These are phyloP conservation scores for Termitomyces sp. DNA, from an alignment of 768 basidiomycete species.

Conservation along the genomic window DNA sequence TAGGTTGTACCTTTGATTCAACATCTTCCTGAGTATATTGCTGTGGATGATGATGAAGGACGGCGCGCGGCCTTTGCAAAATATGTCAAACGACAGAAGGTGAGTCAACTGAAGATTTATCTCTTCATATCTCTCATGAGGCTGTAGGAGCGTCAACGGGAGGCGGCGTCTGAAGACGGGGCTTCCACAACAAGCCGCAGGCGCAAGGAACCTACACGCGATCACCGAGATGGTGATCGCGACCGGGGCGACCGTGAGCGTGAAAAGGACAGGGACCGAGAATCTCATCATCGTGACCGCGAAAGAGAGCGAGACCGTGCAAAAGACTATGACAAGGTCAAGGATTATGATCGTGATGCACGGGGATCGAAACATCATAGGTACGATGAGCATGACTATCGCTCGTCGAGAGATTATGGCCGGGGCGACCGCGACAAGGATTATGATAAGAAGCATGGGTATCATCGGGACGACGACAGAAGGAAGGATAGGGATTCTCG, in stretches of 20 bases:
- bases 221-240: constrained; percentile 48
- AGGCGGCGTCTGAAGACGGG: constrained; percentile 79
- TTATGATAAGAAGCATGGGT: constrained; percentile 38
- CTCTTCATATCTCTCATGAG: neutral
- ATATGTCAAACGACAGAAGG: constrained; percentile 90
- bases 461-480: constrained; percentile 55
- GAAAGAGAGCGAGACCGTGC: constrained; percentile 31
- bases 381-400: constrained; percentile 49
- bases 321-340: constrained; percentile 23
- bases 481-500: constrained; percentile 50
- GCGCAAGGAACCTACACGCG: constrained; percentile 70
- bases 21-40: constrained; percentile 83
- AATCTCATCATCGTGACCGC: constrained; percentile 32
- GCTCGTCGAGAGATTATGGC: constrained; percentile 40
- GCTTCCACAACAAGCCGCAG: constrained; percentile 78
- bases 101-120: constrained; percentile 25
- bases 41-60: constrained; percentile 84
- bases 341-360: constrained; percentile 32
- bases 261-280: constrained; percentile 34
- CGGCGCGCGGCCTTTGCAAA: constrained; percentile 82
- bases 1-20: constrained; percentile 77
- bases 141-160: constrained; percentile 71
- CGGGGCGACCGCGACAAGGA: constrained; percentile 39
- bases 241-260: constrained; percentile 42
- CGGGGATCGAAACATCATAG: constrained; percentile 47